phyloP scores from a whole-genome alignment of 306 rosid genomes.

The Trichosanthes truncata region DNA sequence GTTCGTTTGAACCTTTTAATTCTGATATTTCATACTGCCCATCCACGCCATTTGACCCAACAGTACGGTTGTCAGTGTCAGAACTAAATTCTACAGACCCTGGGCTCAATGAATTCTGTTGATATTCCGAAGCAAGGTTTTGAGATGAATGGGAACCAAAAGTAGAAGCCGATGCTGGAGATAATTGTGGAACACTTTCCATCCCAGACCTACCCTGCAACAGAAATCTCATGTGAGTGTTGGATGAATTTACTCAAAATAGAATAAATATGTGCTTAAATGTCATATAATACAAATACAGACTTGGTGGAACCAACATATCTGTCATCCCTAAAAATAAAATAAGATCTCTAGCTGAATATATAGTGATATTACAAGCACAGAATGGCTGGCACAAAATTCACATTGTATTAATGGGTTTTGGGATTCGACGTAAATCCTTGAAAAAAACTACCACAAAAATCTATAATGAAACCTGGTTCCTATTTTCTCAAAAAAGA shows the following conservation, averaged over 20 bases:
- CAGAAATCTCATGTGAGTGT: conserved; percentile 8
- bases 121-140: conserved; percentile 47
- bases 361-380: too few species aligned
- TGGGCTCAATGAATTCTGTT: conserved; percentile 55
- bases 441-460: too few species aligned
- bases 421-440: too few species aligned
- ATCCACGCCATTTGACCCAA: conserved; percentile 29
- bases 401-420: too few species aligned
- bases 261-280: neutral
- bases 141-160: conserved; percentile 29
- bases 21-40: conserved; percentile 31
- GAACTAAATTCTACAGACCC: conserved; percentile 61
- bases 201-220: conserved; percentile 53
- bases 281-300: neutral
- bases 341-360: too few species aligned
- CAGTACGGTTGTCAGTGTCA: conserved; percentile 21
- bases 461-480: too few species aligned
- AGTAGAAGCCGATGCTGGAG: conserved; percentile 46
- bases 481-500: too few species aligned
- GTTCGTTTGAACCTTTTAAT: conserved; percentile 24
- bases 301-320: neutral
- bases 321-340: too few species aligned
- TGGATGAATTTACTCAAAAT: neutral
- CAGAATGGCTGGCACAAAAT: too few species aligned
- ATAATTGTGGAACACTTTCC: conserved; percentile 27